Base-by-base conservation (phyloP, 1,284 basidiomycete genomes). In the Cutaneotrichosporon mucoides region DNA sequence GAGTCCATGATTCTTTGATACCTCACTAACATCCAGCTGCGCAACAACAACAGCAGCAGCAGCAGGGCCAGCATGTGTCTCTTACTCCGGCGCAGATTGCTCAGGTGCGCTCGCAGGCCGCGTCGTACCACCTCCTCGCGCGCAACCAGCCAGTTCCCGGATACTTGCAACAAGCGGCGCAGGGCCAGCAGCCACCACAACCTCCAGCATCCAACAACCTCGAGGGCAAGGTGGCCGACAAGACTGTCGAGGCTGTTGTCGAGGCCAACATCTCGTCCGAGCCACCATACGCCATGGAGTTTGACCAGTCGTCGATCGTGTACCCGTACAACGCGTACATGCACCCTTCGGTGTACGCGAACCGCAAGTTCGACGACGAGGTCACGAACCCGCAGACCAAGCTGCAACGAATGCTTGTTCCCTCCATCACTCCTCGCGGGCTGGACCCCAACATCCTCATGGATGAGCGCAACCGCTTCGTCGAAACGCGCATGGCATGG, bases 281-380 rank as follows among this genome's bases (percentile, higher is more conserved):
- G 48, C 68, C 71, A 8, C 70, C 77, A 12, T 77, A 80, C 63
- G 75, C 76, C 72, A 81, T 90, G 47, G 91, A 94, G 66, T 88
- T 92, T 73, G 86, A 95, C 72, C 80, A 84, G 49, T 82, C 84
- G 62, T 92, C 90, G 3, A 83, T 86, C 53, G 87, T 97, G 60
- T 95, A 96, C 72, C 95, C 95, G 0, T 97, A 95, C 82, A 98
- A 97, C 76, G 88, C 94, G n/a, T 96, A 88, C 76, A 82, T 84
- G 34, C 86, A 94, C 70, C 95, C 95, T 0, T 88, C 90, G 69
- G 83, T 87, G 4, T 80, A 80, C 53, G 76, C 82, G 54, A 86
- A 88, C 67, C 84, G 90, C 64, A 82, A 84, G 48, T 75, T 84
- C 56, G 86, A 74, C 52, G 70, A 71, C 8, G 71, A 76, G 56